Percentiles rank a stretch among this genome's conserved stretches.
phyloP scores from a whole-genome alignment of 2,329 filamentous ascomycete genomes.

The Sclerotinia subarctica region DNA sequence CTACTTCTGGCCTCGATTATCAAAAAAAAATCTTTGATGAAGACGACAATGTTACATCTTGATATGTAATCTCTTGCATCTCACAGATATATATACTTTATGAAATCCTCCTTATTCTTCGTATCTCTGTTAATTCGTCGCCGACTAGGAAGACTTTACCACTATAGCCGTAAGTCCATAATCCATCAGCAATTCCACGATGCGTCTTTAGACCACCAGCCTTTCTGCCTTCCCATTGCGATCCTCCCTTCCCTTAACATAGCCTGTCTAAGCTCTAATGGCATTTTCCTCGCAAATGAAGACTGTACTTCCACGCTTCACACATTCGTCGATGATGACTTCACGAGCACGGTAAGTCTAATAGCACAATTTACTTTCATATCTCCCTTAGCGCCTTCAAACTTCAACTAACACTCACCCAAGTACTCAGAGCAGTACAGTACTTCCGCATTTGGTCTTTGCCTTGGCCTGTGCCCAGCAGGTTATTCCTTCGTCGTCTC shows the following conservation, averaged over 20 bases:
- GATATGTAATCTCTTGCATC: not conserved
- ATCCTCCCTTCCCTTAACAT: not conserved
- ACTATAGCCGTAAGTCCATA: too few species aligned
- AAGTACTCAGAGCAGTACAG: not conserved
- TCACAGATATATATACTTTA: not conserved
- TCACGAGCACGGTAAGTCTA: not conserved
- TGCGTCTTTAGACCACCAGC: not conserved
- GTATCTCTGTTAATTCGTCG: too few species aligned
- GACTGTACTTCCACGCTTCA: constrained; percentile 10
- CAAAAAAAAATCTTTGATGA: not conserved
- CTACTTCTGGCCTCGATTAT: not conserved
- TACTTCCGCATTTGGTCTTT: not conserved
- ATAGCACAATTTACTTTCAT: not conserved
- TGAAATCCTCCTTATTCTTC: not conserved
- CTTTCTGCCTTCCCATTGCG: not conserved
- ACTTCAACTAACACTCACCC: not conserved
- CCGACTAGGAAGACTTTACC: not conserved
- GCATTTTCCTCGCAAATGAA: constrained; percentile 1
- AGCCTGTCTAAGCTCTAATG: constrained; percentile 5
- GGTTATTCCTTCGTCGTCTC: not conserved
- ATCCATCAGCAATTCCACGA: not conserved
- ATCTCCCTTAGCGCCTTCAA: not conserved
- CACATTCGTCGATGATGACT: not conserved
- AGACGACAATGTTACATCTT: not conserved
- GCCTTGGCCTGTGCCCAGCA: not conserved